Base-by-base conservation (phyloP, 768 basidiomycete genomes). In the Leucogyrophana mollusca region DNA sequence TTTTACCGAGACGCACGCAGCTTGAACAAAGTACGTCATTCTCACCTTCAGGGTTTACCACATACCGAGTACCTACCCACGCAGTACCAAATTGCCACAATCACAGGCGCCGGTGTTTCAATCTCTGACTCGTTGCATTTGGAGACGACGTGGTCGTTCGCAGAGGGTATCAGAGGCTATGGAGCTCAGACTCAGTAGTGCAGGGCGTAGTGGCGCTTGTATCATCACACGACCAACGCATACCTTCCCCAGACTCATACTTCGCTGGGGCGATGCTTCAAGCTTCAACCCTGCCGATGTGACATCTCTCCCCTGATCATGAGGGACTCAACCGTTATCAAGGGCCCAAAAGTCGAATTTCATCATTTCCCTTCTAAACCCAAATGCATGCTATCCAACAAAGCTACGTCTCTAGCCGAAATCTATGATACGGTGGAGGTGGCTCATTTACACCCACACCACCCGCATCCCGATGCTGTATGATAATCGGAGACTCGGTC, bases 1-100 rank as follows among this genome's bases (percentile, higher is more conserved):
- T 98, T 86, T 70, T 99, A 99, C 70, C 83, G 96, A 35, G 96
- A 99, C 57, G 95, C 95, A 5, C 78, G 95, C 55, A 92, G 90
- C 72, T 72, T 94, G 65, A 89, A 98, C 78, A 96, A 97, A 82
- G 94, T 91, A 52, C 24, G 75, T 60, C 35, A n/a, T n/a, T 20
- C 4, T 10, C 38, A 24, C 22, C 50, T 14, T 34, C 47, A 18
- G 4, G 14, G 17, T 2, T 17, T 24, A 1, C 34, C 1, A 21
- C 40, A 7, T 33, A 30, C 33, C 10, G 18, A 34, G 16, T 43
- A 43, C 27, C 25, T 17, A 42, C 4, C n/a, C 22, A 25, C 46
- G 1, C 62, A 97, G 95, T 98, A 85, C 70, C 95, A 98, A 94
- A 79, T 98, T 47, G 94, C 93, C 4, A 91, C 79, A 1, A 80